phyloP scores from a whole-genome alignment of 495 filamentous ascomycete species.

The Podospora appendiculata region DNA sequence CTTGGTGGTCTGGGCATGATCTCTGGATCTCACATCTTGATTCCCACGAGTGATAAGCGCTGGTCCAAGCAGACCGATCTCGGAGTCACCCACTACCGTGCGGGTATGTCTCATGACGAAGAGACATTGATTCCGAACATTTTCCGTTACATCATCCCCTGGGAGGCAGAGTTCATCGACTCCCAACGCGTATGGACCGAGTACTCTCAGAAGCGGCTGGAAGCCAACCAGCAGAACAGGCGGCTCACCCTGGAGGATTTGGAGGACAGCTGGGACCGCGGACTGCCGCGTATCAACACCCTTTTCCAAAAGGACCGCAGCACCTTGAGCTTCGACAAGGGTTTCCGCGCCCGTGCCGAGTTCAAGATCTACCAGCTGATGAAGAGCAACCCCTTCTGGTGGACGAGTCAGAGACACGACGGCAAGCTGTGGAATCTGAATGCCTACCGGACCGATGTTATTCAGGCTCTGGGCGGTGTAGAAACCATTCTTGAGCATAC shows the following conservation, averaged over 20 bases:
- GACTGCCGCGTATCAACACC: slow-evolving; percentile 96
- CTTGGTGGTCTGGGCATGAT: slow-evolving; percentile 98
- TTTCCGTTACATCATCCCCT: slow-evolving; percentile 98
- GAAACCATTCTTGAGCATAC: slow-evolving; percentile 99
- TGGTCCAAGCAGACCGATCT: slow-evolving; percentile 98
- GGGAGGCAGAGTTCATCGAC: slow-evolving; percentile 99
- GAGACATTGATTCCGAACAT: slow-evolving; percentile 98
- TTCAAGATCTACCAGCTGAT: slow-evolving; percentile 98
- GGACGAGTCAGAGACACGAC: slow-evolving; percentile 96
- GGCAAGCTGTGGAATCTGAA: slow-evolving; percentile 99
- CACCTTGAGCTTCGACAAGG: slow-evolving; percentile 97
- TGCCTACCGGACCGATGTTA: slow-evolving; percentile 96
- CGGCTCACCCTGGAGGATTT: slow-evolving; percentile 92
- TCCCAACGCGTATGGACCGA: slow-evolving; percentile 99
- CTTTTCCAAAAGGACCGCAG: slow-evolving; percentile 98
- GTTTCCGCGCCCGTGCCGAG: slow-evolving; percentile 90
- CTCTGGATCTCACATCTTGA: slow-evolving; percentile 95
- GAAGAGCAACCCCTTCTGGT: slow-evolving; percentile 99
- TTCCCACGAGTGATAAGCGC: slow-evolving; percentile 94
- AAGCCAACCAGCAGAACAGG: slow-evolving; percentile 96
- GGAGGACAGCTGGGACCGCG: slow-evolving; percentile 98
- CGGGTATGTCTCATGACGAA: slow-evolving; percentile 97
- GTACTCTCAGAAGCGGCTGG: slow-evolving; percentile 94
- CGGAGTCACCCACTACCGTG: slow-evolving; percentile 94
- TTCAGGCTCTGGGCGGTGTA: slow-evolving; percentile 97